Base-by-base conservation (phyloP, 2,329 filamentous ascomycete species). In the Monosporascus sp. region DNA sequence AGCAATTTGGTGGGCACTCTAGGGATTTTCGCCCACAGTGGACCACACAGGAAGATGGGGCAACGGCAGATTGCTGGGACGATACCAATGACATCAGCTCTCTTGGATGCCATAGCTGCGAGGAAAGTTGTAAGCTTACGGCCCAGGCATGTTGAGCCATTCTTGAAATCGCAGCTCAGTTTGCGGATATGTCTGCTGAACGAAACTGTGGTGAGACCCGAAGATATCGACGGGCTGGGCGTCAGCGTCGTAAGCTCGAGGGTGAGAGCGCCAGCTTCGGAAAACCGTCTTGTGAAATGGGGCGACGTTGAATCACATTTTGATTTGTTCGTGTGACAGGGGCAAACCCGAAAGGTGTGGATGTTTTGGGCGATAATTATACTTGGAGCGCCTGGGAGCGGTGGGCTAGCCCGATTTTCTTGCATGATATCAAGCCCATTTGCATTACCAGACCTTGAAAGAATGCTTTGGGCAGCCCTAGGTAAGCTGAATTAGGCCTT, bases 1-100 rank as follows among this genome's bases (percentile, higher is more conserved):
- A 62, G 70, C 1, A 84, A 80, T 55, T 74, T 86, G 9, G 76
- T 86, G 3, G 87, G 87, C 2, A 80, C 80, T 0, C 78, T 86
- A 57, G 80, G 78, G 17, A 72, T 84, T 15, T 83, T 84, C 56
- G 71, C 77, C 18, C 62, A 68, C 5, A 65, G 62, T 17, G 58
- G 55, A 3, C 31, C 44, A 11, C 53, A 62, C 36, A 51, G 54
- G 37, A 52, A 51, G n/a, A 72, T 73, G 67, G 20, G 66, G 62
- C 54, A 67, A 65, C 24, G 68, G 62, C 41, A 65, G 63, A 27
- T 79, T 17, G 73, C 77, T 1, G 77, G 79, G 1, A 76, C 78
- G 0, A 66, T 81, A 14, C 80, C 80, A 1, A 60, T 83, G 56
- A 83, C 80, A 2, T 71, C 72, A 6, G 71, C 74, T 3, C 61